Evolutionary conservation across 805 yeast genomes (phyloP).

Genomic region (Groenewaldozyma tartarivorans): DNA sequence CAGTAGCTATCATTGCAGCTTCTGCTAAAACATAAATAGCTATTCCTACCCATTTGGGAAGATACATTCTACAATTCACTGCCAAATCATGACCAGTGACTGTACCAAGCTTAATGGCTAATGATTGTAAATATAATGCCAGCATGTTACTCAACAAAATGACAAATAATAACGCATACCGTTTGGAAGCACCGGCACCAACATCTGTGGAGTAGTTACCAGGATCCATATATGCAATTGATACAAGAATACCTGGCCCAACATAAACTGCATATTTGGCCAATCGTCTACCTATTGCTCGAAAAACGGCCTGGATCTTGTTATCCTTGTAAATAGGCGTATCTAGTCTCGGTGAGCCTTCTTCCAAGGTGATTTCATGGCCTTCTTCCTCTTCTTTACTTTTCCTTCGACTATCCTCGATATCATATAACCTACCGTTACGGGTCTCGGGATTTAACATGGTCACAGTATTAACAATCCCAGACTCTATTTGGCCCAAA

Average conservation of each 20-base stretch:
- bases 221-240: constrained; percentile 95
- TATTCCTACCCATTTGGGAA: constrained; percentile 43
- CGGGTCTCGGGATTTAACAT: neutral
- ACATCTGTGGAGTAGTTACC: constrained; percentile 95
- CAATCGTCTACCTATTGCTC: neutral
- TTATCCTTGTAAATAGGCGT: too few relatives aligned
- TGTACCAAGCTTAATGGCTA: constrained; percentile 83
- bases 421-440: neutral
- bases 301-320: too few relatives aligned
- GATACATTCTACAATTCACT: constrained; percentile 68
- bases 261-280: constrained; percentile 49
- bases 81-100: constrained; percentile 93
- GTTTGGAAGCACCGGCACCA: constrained; percentile 83
- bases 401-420: neutral
- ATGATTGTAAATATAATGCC: constrained; percentile 77
- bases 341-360: too few relatives aligned
- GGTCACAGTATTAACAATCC: neutral
- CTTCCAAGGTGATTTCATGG: too few relatives aligned
- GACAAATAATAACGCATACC: constrained; percentile 69
- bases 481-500: neutral
- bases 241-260: constrained; percentile 95
- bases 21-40: constrained; percentile 72
- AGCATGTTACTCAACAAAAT: constrained; percentile 70
- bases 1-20: constrained; percentile 88
- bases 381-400: neutral